Percentiles rank a stretch among this genome's conserved stretches.
phyloP scores from a whole-genome alignment of 331 rosid species.

The Acacia concinna region DNA sequence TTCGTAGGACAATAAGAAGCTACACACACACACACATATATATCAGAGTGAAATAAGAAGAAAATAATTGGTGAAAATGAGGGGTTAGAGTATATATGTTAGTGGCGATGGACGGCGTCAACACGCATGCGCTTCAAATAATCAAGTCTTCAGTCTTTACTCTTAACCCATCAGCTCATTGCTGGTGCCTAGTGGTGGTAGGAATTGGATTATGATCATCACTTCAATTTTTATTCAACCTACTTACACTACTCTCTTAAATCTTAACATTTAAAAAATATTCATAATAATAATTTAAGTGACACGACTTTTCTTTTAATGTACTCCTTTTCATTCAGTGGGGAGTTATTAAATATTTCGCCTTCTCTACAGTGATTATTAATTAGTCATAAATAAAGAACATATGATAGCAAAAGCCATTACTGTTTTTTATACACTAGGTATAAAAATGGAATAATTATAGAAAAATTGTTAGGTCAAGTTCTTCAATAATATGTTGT shows the following conservation, averaged over 20 bases:
- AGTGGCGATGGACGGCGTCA: conserved; percentile 27
- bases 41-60: neutral
- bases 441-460: neutral
- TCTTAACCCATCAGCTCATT: neutral
- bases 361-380: neutral
- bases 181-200: conserved; percentile 48
- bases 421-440: neutral
- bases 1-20: no score
- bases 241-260: neutral
- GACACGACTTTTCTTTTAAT: neutral
- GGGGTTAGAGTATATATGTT: conserved; percentile 43
- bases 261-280: neutral
- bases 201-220: conserved; percentile 25
- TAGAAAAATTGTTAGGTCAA: no score
- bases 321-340: neutral
- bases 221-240: neutral
- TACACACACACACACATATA: no score
- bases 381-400: neutral
- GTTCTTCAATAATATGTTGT: no score
- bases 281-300: neutral
- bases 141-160: conserved; percentile 13
- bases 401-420: neutral
- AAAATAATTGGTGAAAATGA: neutral
- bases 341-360: neutral
- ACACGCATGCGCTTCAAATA: conserved; percentile 46